A percentile compares a stretch with the other conserved stretches of the same genome.
Conservation (phyloP, 768 basidiomycete species). For the Leccinum uliginosum region DNA sequence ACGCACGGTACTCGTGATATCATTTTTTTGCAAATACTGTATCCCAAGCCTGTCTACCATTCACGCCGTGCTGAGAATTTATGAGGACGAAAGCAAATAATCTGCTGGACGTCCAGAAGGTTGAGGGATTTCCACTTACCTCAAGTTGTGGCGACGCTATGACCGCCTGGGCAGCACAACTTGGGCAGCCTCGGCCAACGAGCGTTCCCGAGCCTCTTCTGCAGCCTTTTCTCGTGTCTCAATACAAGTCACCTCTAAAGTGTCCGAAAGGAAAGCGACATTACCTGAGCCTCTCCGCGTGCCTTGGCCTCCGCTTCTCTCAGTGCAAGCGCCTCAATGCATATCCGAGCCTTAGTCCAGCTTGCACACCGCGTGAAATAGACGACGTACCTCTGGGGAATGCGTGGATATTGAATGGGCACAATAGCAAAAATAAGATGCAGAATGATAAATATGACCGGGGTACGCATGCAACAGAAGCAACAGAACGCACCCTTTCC, state of each 20-base stretch:
- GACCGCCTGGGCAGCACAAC: conserved; percentile 18
- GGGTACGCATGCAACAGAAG: background rate
- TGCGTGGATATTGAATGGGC: no score
- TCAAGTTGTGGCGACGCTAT: background rate
- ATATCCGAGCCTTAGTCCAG: background rate
- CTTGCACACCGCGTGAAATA: background rate
- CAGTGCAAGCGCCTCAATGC: conserved; percentile 17
- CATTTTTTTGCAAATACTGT: background rate
- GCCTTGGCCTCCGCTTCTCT: conserved; percentile 21
- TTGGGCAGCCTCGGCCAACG: conserved; percentile 30
- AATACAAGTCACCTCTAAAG: background rate
- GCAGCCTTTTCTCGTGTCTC: conserved; percentile 12
- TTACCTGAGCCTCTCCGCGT: conserved; percentile 17
- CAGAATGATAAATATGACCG: background rate
- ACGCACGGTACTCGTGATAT: background rate
- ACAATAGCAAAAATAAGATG: background rate
- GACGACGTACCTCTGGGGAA: conserved; percentile 19
- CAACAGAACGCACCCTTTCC: conserved; percentile 25
- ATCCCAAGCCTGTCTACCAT: background rate
- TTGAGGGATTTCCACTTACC: background rate
- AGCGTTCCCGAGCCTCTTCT: conserved; percentile 27
- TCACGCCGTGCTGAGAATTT: no score
- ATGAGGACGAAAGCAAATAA: background rate
- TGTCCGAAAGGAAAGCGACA: background rate
- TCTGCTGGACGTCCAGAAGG: background rate